A percentile compares a stretch with the other conserved stretches of the same genome.
Conservation (phyloP, 164 flowering plant genomes). For the Liriodendron chinense region DNA sequence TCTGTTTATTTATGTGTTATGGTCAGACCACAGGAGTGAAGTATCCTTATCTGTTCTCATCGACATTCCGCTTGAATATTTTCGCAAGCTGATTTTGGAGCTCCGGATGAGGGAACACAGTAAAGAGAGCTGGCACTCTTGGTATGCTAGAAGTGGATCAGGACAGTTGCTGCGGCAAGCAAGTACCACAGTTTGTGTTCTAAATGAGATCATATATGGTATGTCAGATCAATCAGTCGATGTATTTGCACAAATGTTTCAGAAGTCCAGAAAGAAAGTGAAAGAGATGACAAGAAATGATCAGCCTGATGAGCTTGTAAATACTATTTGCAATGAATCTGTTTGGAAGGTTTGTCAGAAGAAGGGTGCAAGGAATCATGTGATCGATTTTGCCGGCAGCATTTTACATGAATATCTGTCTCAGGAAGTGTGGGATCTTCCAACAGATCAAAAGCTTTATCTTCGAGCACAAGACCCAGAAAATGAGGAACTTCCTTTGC, state of each 20-base stretch:
- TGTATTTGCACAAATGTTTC: conserved; percentile 40
- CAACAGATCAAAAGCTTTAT: conserved; percentile 40
- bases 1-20: conserved; percentile 17
- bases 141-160: conserved; percentile 70
- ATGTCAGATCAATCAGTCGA: conserved; percentile 60
- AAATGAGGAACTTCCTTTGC: conserved; percentile 37
- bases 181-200: conserved; percentile 76
- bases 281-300: conserved; percentile 19
- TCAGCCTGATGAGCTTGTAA: conserved; percentile 15
- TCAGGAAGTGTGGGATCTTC: conserved; percentile 87
- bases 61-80: conserved; percentile 64
- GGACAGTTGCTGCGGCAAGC: conserved; percentile 85
- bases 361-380: conserved; percentile 33
- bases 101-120: conserved; percentile 54
- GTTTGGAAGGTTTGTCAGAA: conserved; percentile 42
- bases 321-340: conserved; percentile 11
- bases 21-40: conserved; percentile 49
- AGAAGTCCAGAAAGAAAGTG: conserved; percentile 23
- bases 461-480: conserved; percentile 32
- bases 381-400: conserved; percentile 71
- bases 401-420: conserved; percentile 85
- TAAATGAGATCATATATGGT: conserved; percentile 89
- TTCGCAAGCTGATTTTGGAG: conserved; percentile 68
- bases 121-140: conserved; percentile 75
- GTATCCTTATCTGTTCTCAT: conserved; percentile 49